Evolutionary conservation across 2,329 filamentous ascomycete genomes (phyloP), one percentile per base, ranked within the genome.

Genomic region (Atkinsonella texensis): DNA sequence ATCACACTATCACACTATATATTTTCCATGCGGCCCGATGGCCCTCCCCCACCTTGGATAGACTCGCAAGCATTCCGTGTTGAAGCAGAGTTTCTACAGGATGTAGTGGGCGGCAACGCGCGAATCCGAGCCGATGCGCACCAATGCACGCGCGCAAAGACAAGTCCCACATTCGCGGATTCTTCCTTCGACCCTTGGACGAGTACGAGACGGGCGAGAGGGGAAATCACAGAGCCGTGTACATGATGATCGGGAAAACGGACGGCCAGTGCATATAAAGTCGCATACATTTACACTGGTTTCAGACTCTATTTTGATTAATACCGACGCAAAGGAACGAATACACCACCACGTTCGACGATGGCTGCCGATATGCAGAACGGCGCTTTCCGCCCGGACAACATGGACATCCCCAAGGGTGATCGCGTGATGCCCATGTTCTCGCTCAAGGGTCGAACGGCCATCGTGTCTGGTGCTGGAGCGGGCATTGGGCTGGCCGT

Each of bases 391-490:
- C 67, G 68, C 56, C 80, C 81, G 62, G 67, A 80, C 60, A 81
- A 76, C 62, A 81, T 76, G 57, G 64, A 62, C 33, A 58, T 70
- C 2, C 72, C 75, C 40, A 58, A 67, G 51, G 65, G 70, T 31
- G 73, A 74, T 51, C 70, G 76, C 44, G 74, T 87, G 53, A 64
- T 87, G 62, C 74, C 79, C 35, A 74, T 86, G 53, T 85, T 87
- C 68, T 86, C 83, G 6, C 72, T 87, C 49, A 82, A 81, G 61
- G 83, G 82, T 43, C 79, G 80, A 59, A 87, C 84, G 2, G 83
- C 83, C 33, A 84, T 87, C 56, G 76, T 87, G 42, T 79, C 81
- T 1, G 84, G 84, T 41, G 81, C 81, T 12, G 81, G 74, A 18
- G 77, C 77, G 28, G 84, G 84, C 35, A 85, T 87, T 57, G 84